Evolutionary conservation across 495 filamentous ascomycete species (phyloP).

Genomic region (Terfezia boudieri): DNA sequence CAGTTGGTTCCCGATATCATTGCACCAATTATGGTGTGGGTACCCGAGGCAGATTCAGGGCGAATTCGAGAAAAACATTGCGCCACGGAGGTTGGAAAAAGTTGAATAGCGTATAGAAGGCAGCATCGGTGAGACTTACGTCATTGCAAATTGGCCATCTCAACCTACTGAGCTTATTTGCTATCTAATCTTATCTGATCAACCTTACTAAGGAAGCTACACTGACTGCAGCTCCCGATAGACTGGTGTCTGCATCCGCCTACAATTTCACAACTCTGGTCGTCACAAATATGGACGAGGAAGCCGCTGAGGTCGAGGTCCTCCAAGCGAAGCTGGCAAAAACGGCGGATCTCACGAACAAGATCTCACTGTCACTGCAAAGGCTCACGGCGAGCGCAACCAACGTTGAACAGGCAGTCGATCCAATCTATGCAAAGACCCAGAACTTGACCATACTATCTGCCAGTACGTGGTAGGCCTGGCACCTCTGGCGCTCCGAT

Average conservation of each 20-base stretch:
- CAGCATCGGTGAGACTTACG: no score
- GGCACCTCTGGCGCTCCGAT: constrained; percentile 2
- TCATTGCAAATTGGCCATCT: no score
- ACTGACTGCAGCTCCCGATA: not conserved
- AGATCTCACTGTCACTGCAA: constrained; percentile 70
- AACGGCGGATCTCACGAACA: constrained; percentile 59
- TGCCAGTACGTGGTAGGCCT: constrained; percentile 31
- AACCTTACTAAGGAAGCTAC: not conserved
- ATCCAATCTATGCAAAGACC: constrained; percentile 83
- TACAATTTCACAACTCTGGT: not conserved
- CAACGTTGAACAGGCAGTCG: constrained; percentile 74
- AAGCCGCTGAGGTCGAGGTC: constrained; percentile 42
- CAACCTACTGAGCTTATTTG: no score
- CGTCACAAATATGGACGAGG: constrained; percentile 26
- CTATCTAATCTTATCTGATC: no score
- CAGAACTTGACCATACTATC: constrained; percentile 65
- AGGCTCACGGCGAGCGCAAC: constrained; percentile 70
- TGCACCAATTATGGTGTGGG: no score
- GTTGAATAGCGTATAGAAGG: no score
- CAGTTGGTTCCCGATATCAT: no score
- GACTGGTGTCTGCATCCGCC: not conserved
- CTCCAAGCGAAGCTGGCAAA: constrained; percentile 41
- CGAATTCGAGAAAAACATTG: no score
- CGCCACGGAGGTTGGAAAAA: no score
- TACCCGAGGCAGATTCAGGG: no score